Evolutionary conservation across 2,329 filamentous ascomycete genomes (phyloP).

Genomic region (Aspergillus unguis): DNA sequence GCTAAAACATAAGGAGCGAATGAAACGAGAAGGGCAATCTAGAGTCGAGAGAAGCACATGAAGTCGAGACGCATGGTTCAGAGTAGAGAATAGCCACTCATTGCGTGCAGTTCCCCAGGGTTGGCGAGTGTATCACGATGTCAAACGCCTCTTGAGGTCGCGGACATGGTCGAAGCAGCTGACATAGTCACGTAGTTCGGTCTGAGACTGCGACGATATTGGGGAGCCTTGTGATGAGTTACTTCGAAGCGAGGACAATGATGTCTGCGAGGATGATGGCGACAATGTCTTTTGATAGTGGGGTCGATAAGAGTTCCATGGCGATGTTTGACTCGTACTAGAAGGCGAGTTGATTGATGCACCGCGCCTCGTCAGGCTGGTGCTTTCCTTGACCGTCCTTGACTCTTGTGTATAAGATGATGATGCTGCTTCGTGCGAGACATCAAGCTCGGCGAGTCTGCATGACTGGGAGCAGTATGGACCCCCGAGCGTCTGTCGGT

Average conservation of each 20-base stretch:
- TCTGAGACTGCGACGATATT: conserved; percentile 72
- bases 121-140: conserved; percentile 22
- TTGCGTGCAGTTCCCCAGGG: background rate
- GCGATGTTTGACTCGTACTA: conserved; percentile 16
- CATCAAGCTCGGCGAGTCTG: conserved; percentile 82
- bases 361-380: conserved; percentile 34
- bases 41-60: background rate
- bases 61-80: background rate
- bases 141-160: conserved; percentile 41
- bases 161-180: conserved; percentile 83
- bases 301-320: conserved; percentile 18
- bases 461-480: conserved; percentile 93
- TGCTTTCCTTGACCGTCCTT: conserved; percentile 41
- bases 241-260: conserved; percentile 74
- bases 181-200: conserved; percentile 80
- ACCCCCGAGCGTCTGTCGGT: conserved; percentile 76
- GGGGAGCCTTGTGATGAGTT: conserved; percentile 49
- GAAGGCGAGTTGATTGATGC: conserved; percentile 16
- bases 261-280: conserved; percentile 76
- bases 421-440: conserved; percentile 28
- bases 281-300: conserved; percentile 27
- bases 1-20: background rate
- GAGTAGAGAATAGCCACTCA: background rate
- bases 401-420: background rate
- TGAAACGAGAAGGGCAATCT: background rate